These are phyloP conservation scores for Quillaja saponaria DNA, from an alignment of 306 rosid genomes.

Conservation along the genomic window DNA sequence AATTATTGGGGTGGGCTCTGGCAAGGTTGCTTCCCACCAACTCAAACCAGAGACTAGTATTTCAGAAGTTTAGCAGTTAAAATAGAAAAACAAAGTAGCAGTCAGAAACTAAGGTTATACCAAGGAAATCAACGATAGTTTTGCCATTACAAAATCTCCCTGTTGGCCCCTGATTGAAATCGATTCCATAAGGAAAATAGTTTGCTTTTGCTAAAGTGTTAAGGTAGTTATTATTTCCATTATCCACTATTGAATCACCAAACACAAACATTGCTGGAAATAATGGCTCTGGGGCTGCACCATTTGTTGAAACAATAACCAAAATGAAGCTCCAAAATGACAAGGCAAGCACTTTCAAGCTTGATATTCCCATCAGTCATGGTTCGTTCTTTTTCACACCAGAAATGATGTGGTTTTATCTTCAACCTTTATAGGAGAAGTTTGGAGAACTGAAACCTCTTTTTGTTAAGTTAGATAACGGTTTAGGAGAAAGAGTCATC, in stretches of 20 bases:
- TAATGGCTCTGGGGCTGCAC: slow-evolving; percentile 2
- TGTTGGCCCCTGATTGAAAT: slow-evolving; percentile 32
- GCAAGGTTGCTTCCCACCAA: no score
- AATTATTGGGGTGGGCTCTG: no score
- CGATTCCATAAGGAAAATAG: slow-evolving; percentile 39
- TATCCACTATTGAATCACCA: slow-evolving; percentile 44
- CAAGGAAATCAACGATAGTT: slow-evolving; percentile 34
- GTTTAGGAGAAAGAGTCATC: background rate
- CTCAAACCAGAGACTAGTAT: background rate
- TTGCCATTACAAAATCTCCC: slow-evolving; percentile 45
- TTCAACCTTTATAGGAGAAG: slow-evolving; percentile 5
- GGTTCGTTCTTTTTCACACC: background rate
- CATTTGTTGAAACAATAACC: background rate
- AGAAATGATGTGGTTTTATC: background rate
- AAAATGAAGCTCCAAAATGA: slow-evolving; percentile 29
- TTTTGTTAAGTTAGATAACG: slow-evolving; percentile 5
- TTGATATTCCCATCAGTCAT: slow-evolving; percentile 15
- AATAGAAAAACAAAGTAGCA: background rate
- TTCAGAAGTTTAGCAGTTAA: background rate
- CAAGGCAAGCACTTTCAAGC: slow-evolving; percentile 4
- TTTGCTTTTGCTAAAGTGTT: slow-evolving; percentile 38
- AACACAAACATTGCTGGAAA: slow-evolving; percentile 47
- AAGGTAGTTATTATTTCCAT: slow-evolving; percentile 40
- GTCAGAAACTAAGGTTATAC: slow-evolving; percentile 17
- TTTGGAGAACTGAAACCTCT: background rate